Conservation (phyloP, 2,329 filamentous ascomycete genomes). For the Fusarium incarnatum region DNA sequence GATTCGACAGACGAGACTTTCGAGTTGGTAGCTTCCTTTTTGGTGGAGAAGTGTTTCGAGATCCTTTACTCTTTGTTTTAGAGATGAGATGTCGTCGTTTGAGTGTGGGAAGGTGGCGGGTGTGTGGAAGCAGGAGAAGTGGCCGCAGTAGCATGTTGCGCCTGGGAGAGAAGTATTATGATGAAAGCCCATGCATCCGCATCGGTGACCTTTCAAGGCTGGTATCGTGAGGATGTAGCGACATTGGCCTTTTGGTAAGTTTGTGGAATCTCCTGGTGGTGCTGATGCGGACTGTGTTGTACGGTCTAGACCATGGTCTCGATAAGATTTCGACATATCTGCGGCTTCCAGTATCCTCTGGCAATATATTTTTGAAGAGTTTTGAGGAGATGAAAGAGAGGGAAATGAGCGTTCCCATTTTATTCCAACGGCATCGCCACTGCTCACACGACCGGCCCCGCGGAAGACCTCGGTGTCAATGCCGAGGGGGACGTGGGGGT, state of each 20-base stretch:
- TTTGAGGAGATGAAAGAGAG: neutral
- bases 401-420: neutral
- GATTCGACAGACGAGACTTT: neutral
- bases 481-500: conserved; percentile 27
- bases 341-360: too few species aligned
- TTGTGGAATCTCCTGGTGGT: conserved; percentile 13
- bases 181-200: conserved; percentile 27
- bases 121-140: conserved; percentile 29
- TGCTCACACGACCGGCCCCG: conserved; percentile 23
- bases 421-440: conserved; percentile 5
- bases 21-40: conserved; percentile 12
- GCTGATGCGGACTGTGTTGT: conserved; percentile 25
- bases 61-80: conserved; percentile 6
- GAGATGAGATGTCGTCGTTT: neutral
- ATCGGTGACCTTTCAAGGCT: conserved; percentile 20
- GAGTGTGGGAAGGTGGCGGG: neutral
- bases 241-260: conserved; percentile 20
- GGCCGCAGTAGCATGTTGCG: conserved; percentile 19
- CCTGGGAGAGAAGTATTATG: conserved; percentile 16
- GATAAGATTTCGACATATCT: conserved; percentile 9
- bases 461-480: conserved; percentile 6
- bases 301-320: conserved; percentile 3
- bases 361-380: neutral
- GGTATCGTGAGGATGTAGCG: conserved; percentile 27
- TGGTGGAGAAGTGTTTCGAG: neutral